Evolutionary conservation across 352 stramenopile species (phyloP).

Genomic region (Phytophthora gonapodyides): DNA sequence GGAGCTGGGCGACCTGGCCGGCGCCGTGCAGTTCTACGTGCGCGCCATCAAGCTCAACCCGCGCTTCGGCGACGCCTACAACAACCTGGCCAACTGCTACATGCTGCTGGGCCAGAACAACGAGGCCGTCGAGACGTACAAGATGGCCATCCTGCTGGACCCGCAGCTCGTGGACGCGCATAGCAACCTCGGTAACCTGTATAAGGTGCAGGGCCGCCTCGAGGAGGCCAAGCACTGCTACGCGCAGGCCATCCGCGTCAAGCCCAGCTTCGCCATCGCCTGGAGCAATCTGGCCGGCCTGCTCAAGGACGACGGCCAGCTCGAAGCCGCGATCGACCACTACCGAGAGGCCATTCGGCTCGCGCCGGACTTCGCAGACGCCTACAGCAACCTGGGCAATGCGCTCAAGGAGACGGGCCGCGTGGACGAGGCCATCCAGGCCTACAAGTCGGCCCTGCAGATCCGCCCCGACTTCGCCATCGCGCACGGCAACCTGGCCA

Average conservation of each 20-base stretch:
- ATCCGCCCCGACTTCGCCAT: constrained; percentile 92
- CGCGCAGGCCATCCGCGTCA: constrained; percentile 88
- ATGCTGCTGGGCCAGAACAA: constrained; percentile 90
- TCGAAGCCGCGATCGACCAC: constrained; percentile 82
- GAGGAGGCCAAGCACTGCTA: constrained; percentile 92
- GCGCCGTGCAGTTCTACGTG: constrained; percentile 93
- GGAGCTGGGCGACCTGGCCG: constrained; percentile 90
- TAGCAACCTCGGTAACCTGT: constrained; percentile 94
- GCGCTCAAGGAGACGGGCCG: constrained; percentile 79
- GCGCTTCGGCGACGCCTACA: constrained; percentile 91
- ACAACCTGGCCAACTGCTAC: constrained; percentile 92
- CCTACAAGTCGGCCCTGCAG: constrained; percentile 83
- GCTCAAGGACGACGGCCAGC: constrained; percentile 90
- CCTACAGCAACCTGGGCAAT: constrained; percentile 88
- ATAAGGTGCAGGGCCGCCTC: constrained; percentile 86
- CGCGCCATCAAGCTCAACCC: constrained; percentile 94
- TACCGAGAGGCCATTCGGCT: constrained; percentile 85
- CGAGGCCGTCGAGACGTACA: constrained; percentile 94
- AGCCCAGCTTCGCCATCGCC: constrained; percentile 91
- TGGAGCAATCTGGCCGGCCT: constrained; percentile 93
- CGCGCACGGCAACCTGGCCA: constrained; percentile 91
- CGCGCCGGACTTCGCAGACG: constrained; percentile 85
- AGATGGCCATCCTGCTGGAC: constrained; percentile 92
- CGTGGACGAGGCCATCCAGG: constrained; percentile 76
- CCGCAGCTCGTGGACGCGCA: constrained; percentile 93